These are phyloP conservation scores for Nannizzia gypsea DNA, from an alignment of 2,329 filamentous ascomycete genomes.

Conservation along the genomic window DNA sequence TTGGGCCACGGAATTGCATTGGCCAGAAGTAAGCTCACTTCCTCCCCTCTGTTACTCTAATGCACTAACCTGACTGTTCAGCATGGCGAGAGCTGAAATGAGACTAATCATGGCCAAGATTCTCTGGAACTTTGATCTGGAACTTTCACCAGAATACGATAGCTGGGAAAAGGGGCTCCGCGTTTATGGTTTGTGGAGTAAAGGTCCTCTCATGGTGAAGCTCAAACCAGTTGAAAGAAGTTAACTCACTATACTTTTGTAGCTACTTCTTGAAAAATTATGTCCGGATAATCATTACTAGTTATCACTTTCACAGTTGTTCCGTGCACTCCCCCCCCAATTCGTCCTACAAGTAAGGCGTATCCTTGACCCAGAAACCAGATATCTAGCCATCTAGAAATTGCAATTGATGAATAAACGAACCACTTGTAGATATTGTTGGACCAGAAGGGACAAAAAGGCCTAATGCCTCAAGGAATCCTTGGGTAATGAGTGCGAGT, in stretches of 20 bases:
- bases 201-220: neutral
- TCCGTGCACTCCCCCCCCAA: too few relatives aligned
- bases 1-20: constrained; percentile 15
- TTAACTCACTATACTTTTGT: neutral
- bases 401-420: too few relatives aligned
- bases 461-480: too few relatives aligned
- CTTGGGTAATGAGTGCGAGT: too few relatives aligned
- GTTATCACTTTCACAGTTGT: too few relatives aligned
- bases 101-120: constrained; percentile 15
- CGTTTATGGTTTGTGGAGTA: neutral
- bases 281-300: too few relatives aligned
- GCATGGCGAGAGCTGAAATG: constrained; percentile 17
- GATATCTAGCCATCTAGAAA: too few relatives aligned
- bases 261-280: neutral
- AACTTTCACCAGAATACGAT: constrained; percentile 11
- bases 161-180: constrained; percentile 10
- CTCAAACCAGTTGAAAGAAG: neutral
- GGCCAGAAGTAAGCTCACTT: constrained; percentile 13
- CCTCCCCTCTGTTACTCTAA: neutral
- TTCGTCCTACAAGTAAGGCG: too few relatives aligned
- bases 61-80: neutral
- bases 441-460: too few relatives aligned
- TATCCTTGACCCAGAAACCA: too few relatives aligned
- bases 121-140: constrained; percentile 19
- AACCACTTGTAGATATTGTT: too few relatives aligned